Conservation (phyloP, 768 basidiomycete species). For the Mycena capillaripes region DNA sequence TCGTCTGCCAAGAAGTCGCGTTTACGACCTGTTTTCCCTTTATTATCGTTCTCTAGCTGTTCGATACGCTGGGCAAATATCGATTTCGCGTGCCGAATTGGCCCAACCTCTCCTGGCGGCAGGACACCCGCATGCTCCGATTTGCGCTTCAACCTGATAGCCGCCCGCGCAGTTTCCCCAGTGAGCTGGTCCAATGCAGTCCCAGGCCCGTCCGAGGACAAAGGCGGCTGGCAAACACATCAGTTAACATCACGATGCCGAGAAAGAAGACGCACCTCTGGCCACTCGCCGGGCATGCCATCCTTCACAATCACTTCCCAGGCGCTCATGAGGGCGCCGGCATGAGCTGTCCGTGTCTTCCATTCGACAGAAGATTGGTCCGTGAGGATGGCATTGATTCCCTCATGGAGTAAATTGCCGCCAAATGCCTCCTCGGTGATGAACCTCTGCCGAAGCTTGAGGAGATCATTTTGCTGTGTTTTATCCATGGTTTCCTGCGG, state of each 20-base stretch:
- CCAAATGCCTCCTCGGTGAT: neutral
- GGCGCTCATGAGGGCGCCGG: neutral
- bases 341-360: neutral
- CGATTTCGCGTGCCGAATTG: neutral
- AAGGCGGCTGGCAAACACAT: neutral
- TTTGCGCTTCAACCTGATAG: neutral
- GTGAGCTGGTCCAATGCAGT: neutral
- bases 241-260: neutral
- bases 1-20: conserved; percentile 18
- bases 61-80: conserved; percentile 11
- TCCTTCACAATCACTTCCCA: neutral
- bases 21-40: conserved; percentile 2
- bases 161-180: neutral
- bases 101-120: neutral
- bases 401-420: neutral
- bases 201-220: conserved; percentile 6
- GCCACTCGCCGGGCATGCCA: neutral
- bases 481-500: neutral
- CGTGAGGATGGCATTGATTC: neutral
- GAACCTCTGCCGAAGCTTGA: neutral
- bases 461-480: neutral
- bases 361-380: neutral
- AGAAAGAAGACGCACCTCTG: conserved; percentile 4
- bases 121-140: neutral
- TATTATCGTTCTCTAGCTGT: neutral